Evolutionary conservation across 2,329 filamentous ascomycete genomes (phyloP), one percentile per base, ranked within the genome.

Genomic region (Phyllosticta ampelicida): DNA sequence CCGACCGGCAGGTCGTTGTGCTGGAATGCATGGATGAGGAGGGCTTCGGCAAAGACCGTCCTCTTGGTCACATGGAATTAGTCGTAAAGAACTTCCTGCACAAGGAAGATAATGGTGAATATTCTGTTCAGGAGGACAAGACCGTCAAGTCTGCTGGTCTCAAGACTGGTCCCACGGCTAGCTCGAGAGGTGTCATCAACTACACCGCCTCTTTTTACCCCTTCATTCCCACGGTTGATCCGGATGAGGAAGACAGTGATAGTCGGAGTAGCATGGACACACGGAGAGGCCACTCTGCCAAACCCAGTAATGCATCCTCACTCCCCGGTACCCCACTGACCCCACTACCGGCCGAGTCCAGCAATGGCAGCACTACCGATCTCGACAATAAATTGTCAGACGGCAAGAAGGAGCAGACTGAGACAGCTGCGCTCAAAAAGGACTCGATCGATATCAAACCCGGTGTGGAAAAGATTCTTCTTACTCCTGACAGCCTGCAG

Each of bases 1-100:
- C 86, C 6, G 67, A 81, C 13, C 86, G 89, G 29, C 94, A 99
- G 70, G 90, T 87, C 67, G 77, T 99, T 28, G 84, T 85, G 0
- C 75, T 99, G 18, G 94, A 99, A 71, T 90, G 97, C 63, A 96
- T 99, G 92, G 94, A 99, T 66, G 85, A 94, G 61, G 94, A 99
- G 73, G 91, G 85, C 65, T 80, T 97, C 67, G 89, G 89, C 66
- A 94, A 90, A 70, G 94, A 99, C 71, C 86, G 94, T 59, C 87
- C 87, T 49, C 80, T 99, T 30, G 94, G 94, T 55, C 79, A 87
- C 57, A 75, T 94, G 18, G 91, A 97, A 64, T 73, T 96, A 23
- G 78, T 82, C 55, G 85, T 87, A 9, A 78, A 85, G 18, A 89
- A 97, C 62, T 97, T 89, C 69, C 81, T 97, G 62, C 74, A 76